These are phyloP conservation scores for Trichoderma atrobrunneum DNA, from an alignment of 2,329 filamentous ascomycete species.

Conservation along the genomic window DNA sequence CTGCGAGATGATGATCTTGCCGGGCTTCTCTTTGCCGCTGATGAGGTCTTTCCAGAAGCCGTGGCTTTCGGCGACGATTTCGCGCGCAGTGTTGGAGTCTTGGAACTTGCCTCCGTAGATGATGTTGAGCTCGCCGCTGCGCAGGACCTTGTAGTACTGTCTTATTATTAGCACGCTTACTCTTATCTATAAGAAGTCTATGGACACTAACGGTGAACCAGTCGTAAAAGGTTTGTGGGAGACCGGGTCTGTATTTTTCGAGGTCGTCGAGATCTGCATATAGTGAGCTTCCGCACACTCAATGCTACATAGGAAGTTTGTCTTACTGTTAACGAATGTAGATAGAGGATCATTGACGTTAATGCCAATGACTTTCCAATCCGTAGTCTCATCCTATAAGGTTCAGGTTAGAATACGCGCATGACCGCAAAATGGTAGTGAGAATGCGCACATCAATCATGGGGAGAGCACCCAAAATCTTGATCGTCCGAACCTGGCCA, in stretches of 20 bases:
- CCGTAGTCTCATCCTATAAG: conserved; percentile 29
- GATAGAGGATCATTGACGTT: conserved; percentile 40
- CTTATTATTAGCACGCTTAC: not conserved
- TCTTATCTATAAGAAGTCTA: not conserved
- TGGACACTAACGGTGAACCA: conserved; percentile 38
- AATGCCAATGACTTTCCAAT: conserved; percentile 42
- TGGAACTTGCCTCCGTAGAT: conserved; percentile 39
- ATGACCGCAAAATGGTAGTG: not conserved
- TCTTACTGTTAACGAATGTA: conserved; percentile 33
- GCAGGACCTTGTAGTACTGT: conserved; percentile 42
- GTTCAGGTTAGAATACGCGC: not conserved
- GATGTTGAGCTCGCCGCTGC: conserved; percentile 35
- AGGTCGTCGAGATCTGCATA: conserved; percentile 35
- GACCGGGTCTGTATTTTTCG: conserved; percentile 39
- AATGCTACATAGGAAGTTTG: fast-evolving
- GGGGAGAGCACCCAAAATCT: conserved; percentile 40
- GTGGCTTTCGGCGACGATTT: conserved; percentile 37
- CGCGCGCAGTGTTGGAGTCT: conserved; percentile 32
- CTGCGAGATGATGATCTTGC: conserved; percentile 42
- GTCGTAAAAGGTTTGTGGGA: conserved; percentile 35
- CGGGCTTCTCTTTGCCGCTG: conserved; percentile 35
- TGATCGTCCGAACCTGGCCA: conserved; percentile 42
- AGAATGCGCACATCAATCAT: conserved; percentile 35
- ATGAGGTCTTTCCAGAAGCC: conserved; percentile 40
- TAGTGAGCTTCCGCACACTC: conserved; percentile 18